A percentile compares a stretch with the other conserved stretches of the same genome.
Evolutionary conservation across 2,329 filamentous ascomycete genomes (phyloP).

Genomic region (Trichoderma asperellum): DNA sequence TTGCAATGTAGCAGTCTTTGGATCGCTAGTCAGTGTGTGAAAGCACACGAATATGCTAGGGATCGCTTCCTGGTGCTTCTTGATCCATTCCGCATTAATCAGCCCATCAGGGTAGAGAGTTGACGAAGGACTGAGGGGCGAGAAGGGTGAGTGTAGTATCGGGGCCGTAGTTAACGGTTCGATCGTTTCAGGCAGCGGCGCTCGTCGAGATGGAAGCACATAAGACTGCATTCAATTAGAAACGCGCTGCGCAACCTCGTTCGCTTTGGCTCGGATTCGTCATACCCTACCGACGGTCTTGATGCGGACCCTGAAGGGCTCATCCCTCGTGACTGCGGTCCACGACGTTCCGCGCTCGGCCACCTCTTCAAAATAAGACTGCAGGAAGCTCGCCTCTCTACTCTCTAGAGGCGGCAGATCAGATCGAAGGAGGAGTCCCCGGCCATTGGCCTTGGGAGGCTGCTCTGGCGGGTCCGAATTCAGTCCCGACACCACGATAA

Average conservation of each 20-base stretch:
- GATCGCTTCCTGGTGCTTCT: slow-evolving; percentile 84
- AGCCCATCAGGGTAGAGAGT: slow-evolving; percentile 87
- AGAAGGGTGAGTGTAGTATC: slow-evolving; percentile 86
- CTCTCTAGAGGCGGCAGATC: slow-evolving; percentile 70
- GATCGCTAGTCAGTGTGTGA: slow-evolving; percentile 74
- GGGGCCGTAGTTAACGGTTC: slow-evolving; percentile 52
- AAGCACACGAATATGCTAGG: slow-evolving; percentile 82
- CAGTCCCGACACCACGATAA: slow-evolving; percentile 82
- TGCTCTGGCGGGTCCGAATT: slow-evolving; percentile 47
- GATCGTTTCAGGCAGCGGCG: slow-evolving; percentile 56
- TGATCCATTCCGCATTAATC: slow-evolving; percentile 79
- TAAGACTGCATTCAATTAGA: slow-evolving; percentile 51
- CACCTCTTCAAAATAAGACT: slow-evolving; percentile 66
- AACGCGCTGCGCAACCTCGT: slow-evolving; percentile 24
- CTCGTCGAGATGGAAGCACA: slow-evolving; percentile 61
- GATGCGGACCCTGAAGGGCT: slow-evolving; percentile 67
- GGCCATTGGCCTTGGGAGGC: slow-evolving; percentile 59
- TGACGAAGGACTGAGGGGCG: slow-evolving; percentile 82
- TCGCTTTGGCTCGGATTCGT: neutral
- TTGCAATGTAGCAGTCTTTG: slow-evolving; percentile 72
- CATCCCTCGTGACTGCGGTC: slow-evolving; percentile 61
- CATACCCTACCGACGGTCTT: slow-evolving; percentile 80
- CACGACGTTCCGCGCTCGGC: slow-evolving; percentile 70
- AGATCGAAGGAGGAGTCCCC: slow-evolving; percentile 67
- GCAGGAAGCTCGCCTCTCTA: slow-evolving; percentile 66